A percentile compares a stretch with the other conserved stretches of the same genome.
Conservation (phyloP, 2,329 filamentous ascomycete genomes). For the Calonectria ilicicola region DNA sequence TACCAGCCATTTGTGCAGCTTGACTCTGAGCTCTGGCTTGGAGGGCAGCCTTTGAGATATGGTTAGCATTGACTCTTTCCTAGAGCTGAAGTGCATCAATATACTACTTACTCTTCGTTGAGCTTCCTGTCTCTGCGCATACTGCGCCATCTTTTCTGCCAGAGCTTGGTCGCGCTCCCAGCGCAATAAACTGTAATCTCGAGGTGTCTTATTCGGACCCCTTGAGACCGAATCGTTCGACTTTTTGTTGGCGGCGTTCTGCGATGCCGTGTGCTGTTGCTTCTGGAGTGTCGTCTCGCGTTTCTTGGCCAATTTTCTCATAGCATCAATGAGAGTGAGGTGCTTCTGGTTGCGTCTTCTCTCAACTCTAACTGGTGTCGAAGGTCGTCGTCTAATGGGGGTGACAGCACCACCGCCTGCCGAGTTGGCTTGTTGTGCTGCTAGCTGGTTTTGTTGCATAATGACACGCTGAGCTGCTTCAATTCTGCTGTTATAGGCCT, state of each 20-base stretch:
- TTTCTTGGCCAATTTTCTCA: conserved; percentile 96
- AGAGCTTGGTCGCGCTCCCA: conserved; percentile 84
- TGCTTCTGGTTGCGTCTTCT: conserved; percentile 88
- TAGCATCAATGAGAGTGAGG: conserved; percentile 89
- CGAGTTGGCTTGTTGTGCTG: conserved; percentile 62
- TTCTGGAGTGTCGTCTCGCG: conserved; percentile 88
- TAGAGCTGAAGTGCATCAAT: not conserved
- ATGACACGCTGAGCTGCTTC: conserved; percentile 69
- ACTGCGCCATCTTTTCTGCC: conserved; percentile 69
- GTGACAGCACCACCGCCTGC: conserved; percentile 46
- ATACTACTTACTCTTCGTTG: conserved; percentile 65
- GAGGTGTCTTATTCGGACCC: conserved; percentile 78
- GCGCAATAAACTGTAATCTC: conserved; percentile 91
- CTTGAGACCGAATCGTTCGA: conserved; percentile 72
- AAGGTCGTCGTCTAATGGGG: conserved; percentile 73
- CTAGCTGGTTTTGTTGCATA: conserved; percentile 64
- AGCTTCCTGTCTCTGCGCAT: conserved; percentile 70
- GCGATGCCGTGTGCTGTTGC: conserved; percentile 85
- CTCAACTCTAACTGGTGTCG: conserved; percentile 86
- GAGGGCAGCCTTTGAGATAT: conserved; percentile 51
- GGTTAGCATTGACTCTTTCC: conserved; percentile 41
- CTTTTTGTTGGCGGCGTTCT: conserved; percentile 85
- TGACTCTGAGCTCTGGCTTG: conserved; percentile 61
- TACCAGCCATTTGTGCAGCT: conserved; percentile 58
- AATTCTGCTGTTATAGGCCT: conserved; percentile 72